Base-by-base conservation (phyloP, 495 filamentous ascomycete genomes). In the Neurospora sublineolata region DNA sequence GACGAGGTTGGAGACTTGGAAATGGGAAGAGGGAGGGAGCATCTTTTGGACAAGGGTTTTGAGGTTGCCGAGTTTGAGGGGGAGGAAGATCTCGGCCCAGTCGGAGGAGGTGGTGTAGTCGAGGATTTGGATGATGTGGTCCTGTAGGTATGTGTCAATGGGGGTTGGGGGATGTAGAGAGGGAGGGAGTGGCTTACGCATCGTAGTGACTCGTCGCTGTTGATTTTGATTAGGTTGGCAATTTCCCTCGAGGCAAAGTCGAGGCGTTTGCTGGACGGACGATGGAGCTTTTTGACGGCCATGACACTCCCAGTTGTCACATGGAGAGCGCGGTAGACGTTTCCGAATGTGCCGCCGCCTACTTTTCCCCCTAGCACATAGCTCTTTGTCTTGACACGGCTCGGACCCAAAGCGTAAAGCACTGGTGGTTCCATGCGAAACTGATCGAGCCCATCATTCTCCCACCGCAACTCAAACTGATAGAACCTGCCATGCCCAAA, bases 1-100 rank as follows among this genome's bases (percentile, higher is more conserved):
- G 9, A 77, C 78, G 8, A 70, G 39, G 18, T 76, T 41, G 41
- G 74, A 73, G 5, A 79, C 12, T 1, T 41, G 38, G 23, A 70
- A 60, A 4, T 18, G 27, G 14, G 52, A 64, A 8, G 52, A 64
- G 6, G 60, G 27, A 0, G 37, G 36, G 12, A n/a, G 38, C 7
- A 30, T 36, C 0, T 36, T 38, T 36, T 72, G 70, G 18, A 75
- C 52, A 3, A 82, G 67, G 5, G 52, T 52, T 27, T 77, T 77
- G 2, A 83, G 60, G 41, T 72, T 78, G 1, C 81, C 81, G 0
- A 16, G 3, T 46, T 73, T 77, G 1, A 83, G 69, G 2, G 78
- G 79, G 77, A 83, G 79, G 68, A 80, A 79, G 42, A 83, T 80
- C 58, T 83, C 79, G 11, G 77, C 72, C 69, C 73, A 75, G 33